These are phyloP conservation scores for Suillus alpinus DNA, from an alignment of 768 basidiomycete species.

Conservation along the genomic window DNA sequence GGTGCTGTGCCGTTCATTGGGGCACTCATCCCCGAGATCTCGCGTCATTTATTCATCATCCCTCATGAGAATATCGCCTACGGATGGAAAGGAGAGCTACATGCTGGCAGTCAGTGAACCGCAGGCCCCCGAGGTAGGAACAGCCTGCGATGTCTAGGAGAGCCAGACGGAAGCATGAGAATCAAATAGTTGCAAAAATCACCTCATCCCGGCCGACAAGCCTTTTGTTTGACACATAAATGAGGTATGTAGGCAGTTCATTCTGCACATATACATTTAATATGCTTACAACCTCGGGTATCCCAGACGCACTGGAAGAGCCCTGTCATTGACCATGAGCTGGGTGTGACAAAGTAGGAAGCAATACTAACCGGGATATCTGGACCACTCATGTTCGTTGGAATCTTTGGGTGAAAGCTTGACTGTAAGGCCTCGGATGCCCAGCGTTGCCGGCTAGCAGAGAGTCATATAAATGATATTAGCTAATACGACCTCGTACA, in stretches of 20 bases:
- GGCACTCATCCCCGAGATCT: no score
- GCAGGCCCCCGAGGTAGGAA: no score
- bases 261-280: slow-evolving; percentile 25
- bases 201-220: slow-evolving; percentile 31
- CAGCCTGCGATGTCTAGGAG: no score
- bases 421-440: not conserved
- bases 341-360: no score
- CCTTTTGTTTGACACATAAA: slow-evolving; percentile 23
- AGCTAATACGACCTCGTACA: slow-evolving; percentile 8
- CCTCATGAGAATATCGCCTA: no score
- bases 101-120: no score
- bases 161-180: no score
- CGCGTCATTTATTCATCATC: no score
- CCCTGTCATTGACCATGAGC: slow-evolving; percentile 10
- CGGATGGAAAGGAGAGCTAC: no score
- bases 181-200: no score
- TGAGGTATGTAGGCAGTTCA: slow-evolving; percentile 27
- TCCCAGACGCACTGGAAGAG: slow-evolving; percentile 5
- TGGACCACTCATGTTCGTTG: not conserved
- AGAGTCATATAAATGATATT: not conserved
- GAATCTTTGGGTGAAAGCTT: slow-evolving; percentile 1
- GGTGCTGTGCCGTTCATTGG: no score
- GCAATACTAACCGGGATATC: not conserved
- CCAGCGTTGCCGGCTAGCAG: not conserved
- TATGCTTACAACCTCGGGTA: slow-evolving; percentile 24